Evolutionary conservation across 1,284 basidiomycete genomes (phyloP), one percentile per base, ranked within the genome.

Genomic region (Ceratobasidium sp.): DNA sequence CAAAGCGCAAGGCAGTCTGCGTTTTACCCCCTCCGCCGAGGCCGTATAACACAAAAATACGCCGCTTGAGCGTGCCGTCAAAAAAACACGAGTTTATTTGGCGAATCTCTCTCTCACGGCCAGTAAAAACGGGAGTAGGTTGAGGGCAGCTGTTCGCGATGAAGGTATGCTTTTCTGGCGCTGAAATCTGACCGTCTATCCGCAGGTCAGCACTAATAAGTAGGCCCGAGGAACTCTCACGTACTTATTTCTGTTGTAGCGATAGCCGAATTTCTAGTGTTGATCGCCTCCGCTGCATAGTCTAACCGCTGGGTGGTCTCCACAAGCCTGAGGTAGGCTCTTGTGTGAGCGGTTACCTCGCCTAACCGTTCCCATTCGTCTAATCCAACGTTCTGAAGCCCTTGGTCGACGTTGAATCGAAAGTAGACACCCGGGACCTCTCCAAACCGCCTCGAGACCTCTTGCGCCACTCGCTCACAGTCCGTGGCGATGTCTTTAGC

Each of bases 1-100:
- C 45, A 24, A 62, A 62, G 11, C 59, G 33, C 15, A 45, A 27
- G 8, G 54, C 44, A 15, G 51, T 48, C 44, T 50, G 48, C 1
- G 73, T 54, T 47, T 66, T 67, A 8, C 63, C 73, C n/a, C 24
- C 14, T 5, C 63, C 73, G 41, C 51, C 73, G 5, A 57, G n/a
- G 5, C 63, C 73, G 48, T 45, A 29, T 19, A 74, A 27, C 15
- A 66, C 63, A 47, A 66, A 65, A 4, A 74, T 22, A 6, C 24
- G 19, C 11, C 65, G 63, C 17, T 41, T 33, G 17, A 50, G 17
- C 15, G 47, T 6, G 4, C 62, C 31, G 9, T 53, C 36, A 29
- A 33, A 63, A 17, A 74, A 48, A 19, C 27, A 56, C n/a, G 27
- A 47, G 19, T 31, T 27, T 5, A 66, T 54, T 24, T 57, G 8